phyloP scores from a whole-genome alignment of 495 filamentous ascomycete genomes.

The Haplographium delicatum region DNA sequence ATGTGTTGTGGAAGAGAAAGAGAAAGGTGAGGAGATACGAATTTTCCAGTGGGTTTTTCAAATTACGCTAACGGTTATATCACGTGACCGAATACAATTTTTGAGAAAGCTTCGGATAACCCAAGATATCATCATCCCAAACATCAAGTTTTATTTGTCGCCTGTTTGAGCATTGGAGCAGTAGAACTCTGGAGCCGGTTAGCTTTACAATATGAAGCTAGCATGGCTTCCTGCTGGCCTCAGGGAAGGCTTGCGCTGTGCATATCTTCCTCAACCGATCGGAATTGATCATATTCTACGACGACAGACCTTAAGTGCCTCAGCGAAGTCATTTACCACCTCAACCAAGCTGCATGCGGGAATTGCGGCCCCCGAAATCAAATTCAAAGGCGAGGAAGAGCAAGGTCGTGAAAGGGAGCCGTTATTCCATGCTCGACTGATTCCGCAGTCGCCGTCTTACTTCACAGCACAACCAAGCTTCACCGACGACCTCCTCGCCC shows the following conservation, averaged over 20 bases:
- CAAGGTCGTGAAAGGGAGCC: constrained; percentile 1
- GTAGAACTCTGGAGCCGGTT: neutral
- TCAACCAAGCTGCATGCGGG: constrained; percentile 7
- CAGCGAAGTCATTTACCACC: constrained; percentile 15
- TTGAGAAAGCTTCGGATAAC: neutral
- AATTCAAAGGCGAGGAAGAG: constrained; percentile 13
- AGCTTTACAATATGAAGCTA: constrained; percentile 23
- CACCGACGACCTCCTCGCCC: constrained; percentile 73
- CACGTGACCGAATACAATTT: neutral
- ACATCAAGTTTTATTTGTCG: no score
- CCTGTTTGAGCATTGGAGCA: no score
- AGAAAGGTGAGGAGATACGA: constrained; percentile 2
- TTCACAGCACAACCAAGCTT: constrained; percentile 83
- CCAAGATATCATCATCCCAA: neutral
- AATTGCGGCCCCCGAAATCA: constrained; percentile 23
- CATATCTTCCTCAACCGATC: constrained; percentile 2
- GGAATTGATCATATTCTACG: neutral
- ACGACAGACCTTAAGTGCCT: neutral
- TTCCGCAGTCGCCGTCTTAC: constrained; percentile 85
- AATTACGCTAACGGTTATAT: no score
- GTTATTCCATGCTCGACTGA: constrained; percentile 52
- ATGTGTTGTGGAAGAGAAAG: no score
- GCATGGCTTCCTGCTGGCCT: constrained; percentile 17
- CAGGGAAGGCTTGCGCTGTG: constrained; percentile 17
- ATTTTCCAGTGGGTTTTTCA: constrained; percentile 3